Evolutionary conservation across 2,329 filamentous ascomycete species (phyloP).

Genomic region (Fusarium protoensiforme): DNA sequence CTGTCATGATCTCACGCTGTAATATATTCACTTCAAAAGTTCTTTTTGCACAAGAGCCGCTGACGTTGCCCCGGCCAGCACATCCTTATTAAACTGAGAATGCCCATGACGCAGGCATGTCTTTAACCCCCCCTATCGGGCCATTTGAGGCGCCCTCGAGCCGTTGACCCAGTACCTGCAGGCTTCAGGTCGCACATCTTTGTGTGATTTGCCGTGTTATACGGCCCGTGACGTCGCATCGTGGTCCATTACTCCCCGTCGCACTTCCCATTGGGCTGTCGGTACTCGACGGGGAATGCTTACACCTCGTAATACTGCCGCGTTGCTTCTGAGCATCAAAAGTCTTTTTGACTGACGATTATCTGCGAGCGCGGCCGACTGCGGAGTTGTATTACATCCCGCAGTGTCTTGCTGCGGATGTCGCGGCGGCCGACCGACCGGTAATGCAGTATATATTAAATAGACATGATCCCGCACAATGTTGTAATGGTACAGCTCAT

Average conservation of each 20-base stretch:
- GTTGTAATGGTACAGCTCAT: background rate
- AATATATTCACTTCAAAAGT: background rate
- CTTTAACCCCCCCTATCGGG: background rate
- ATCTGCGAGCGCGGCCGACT: background rate
- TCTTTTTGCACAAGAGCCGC: background rate
- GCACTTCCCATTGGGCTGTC: background rate
- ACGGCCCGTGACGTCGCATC: background rate
- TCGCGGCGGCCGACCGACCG: background rate
- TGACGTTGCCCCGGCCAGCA: background rate
- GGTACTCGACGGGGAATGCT: constrained; percentile 2
- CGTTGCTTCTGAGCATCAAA: background rate
- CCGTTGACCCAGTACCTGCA: background rate
- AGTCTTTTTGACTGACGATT: background rate
- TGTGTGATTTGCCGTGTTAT: background rate
- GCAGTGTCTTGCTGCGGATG: background rate
- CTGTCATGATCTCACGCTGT: background rate
- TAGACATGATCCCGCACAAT: background rate
- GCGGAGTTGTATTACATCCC: background rate
- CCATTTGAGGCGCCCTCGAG: background rate
- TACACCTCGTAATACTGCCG: constrained; percentile 2
- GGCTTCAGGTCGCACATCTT: background rate
- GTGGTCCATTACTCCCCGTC: background rate
- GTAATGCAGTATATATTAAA: constrained; percentile 9
- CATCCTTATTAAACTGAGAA: background rate
- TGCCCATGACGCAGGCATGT: background rate